Conservation (phyloP, 805 yeast species). For the Starmerella apis region DNA sequence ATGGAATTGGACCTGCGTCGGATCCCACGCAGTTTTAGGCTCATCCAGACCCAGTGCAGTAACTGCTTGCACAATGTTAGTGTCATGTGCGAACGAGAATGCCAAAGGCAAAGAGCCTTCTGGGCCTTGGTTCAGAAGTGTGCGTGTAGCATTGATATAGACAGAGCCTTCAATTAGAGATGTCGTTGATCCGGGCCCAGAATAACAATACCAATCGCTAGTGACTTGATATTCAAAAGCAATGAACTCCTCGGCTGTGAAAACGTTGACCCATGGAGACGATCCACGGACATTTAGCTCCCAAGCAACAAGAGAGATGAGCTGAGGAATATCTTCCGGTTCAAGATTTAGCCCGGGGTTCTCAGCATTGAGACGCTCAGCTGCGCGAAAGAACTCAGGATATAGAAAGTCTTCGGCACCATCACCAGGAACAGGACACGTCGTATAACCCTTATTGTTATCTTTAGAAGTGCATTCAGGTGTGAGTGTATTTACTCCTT, state of each 20-base stretch:
- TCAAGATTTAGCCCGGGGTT: slow-evolving; percentile 34
- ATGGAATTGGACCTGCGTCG: slow-evolving; percentile 37
- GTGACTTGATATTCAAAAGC: slow-evolving; percentile 25
- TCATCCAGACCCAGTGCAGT: slow-evolving; percentile 41
- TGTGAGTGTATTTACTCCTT: slow-evolving; percentile 25
- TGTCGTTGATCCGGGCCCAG: slow-evolving; percentile 29
- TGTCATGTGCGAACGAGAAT: slow-evolving; percentile 48
- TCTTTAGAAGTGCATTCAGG: slow-evolving; percentile 27
- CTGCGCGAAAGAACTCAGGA: slow-evolving; percentile 21
- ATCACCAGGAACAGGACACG: slow-evolving; percentile 4
- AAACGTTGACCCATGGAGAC: slow-evolving; percentile 34
- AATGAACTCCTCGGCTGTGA: slow-evolving; percentile 27
- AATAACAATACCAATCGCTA: slow-evolving; percentile 24
- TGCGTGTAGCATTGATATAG: slow-evolving; percentile 41
- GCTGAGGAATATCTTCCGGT: slow-evolving; percentile 34
- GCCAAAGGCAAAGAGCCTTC: slow-evolving; percentile 34
- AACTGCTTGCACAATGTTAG: slow-evolving; percentile 43
- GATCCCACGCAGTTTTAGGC: slow-evolving; percentile 34
- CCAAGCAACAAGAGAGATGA: slow-evolving; percentile 39
- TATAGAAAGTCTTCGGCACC: background rate
- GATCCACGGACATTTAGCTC: slow-evolving; percentile 42
- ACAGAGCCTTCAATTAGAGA: slow-evolving; percentile 36
- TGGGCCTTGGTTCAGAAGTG: slow-evolving; percentile 37
- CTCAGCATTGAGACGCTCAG: slow-evolving; percentile 25
- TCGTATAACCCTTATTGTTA: background rate